phyloP scores from a whole-genome alignment of 768 basidiomycete genomes.

The Heimioporus sp. region DNA sequence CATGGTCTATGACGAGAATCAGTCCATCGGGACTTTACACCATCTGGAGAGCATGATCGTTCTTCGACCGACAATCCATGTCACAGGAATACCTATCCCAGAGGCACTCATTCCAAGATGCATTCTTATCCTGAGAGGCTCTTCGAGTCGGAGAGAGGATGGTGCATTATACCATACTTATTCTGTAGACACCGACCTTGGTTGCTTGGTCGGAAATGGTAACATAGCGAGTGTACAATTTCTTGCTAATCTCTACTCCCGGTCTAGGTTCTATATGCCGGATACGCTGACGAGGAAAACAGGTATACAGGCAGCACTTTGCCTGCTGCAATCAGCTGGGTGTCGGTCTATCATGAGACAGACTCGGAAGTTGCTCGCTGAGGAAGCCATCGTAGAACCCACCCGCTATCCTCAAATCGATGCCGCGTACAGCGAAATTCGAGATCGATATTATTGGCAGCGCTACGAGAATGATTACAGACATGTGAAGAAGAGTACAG shows the following conservation, averaged over 20 bases:
- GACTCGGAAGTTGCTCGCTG: constrained; percentile 11
- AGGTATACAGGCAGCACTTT: constrained; percentile 22
- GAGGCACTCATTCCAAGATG: not conserved
- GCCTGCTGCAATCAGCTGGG: constrained; percentile 33
- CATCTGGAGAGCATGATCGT: constrained; percentile 39
- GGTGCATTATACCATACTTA: constrained; percentile 28
- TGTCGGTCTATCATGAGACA: constrained; percentile 38
- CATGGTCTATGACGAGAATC: constrained; percentile 6
- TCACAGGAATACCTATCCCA: not conserved
- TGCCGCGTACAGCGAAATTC: not conserved
- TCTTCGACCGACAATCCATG: constrained; percentile 24
- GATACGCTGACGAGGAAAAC: constrained; percentile 41
- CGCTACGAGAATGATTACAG: not conserved
- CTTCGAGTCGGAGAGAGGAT: too few species aligned
- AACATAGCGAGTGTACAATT: constrained; percentile 27
- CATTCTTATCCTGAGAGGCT: constrained; percentile 26
- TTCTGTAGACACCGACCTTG: constrained; percentile 1
- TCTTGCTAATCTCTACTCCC: constrained; percentile 40
- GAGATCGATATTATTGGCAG: not conserved
- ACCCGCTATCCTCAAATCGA: not conserved
- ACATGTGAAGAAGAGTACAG: not conserved
- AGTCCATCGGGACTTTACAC: constrained; percentile 29
- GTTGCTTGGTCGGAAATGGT: constrained; percentile 22
- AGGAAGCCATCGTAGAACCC: not conserved
- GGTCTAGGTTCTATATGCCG: constrained; percentile 37